Base-by-base conservation (phyloP, 108 stramenopile species). In the Cylindrotheca fusiformis region DNA sequence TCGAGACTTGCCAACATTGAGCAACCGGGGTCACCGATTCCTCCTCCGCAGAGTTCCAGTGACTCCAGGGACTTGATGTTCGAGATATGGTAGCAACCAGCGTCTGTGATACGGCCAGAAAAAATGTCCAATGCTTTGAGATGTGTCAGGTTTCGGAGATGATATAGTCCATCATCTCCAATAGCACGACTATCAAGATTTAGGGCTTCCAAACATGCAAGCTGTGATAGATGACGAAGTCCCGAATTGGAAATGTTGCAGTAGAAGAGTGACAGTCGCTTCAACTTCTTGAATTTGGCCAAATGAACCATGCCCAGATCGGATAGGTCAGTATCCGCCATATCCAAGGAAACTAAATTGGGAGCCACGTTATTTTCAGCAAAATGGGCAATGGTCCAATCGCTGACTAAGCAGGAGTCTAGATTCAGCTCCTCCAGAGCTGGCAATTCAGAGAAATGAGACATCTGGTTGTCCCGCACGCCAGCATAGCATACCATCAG, bases 1-100 rank as follows among this genome's bases (percentile, higher is more conserved):
- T 82, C 71, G 8, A 93, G 62, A 3, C 68, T 75, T 10, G 92
- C 85, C 41, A 90, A 53, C 31, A 75, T 69, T 24, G 81, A 60
- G 72, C 92, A 94, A 0, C 92, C 88, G 19, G 74, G 48, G 62
- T 93, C 92, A 17, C 84, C 76, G 1, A 93, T 53, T 2, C 83
- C 85, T 14, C 92, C 92, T 41, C 92, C 92, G 52, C 92, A 94
- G 2, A 94, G 73, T 51, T 90, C 92, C 12, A 94, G 73, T n/a
- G 85, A 81, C 33, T 84, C 84, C 53, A 94, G 71, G 17, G 88
- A 77, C 49, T 82, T 90, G 60, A 94, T 86, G 45, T 77, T 71
- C 5, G 87, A 78, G 61, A 94, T 54, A 48, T 88, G 73, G 0
- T 55, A 62, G 54, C 88, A 90, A 17, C 92, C 92, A 24, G 67